Base-by-base conservation (phyloP, 1,139 yeast genomes). In the Yamadazyma diospyri region DNA sequence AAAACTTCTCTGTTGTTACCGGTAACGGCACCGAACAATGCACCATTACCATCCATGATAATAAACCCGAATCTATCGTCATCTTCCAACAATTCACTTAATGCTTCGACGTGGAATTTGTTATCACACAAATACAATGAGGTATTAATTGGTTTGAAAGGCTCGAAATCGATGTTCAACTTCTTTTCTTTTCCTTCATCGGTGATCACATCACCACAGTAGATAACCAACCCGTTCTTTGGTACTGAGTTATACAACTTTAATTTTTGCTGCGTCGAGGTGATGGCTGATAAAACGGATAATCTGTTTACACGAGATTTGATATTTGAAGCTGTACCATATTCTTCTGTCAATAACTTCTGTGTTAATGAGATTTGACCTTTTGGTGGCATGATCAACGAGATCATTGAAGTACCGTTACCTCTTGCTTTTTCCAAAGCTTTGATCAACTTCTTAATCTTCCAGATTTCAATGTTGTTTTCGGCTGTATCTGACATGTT, bases 41-140 rank as follows among this genome's bases (percentile, higher is more conserved):
- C 86, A 39, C 98, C 98, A 60, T 88, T 88, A 86, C 98, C 98
- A 64, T 92, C 98, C 98, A 92, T 92, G 51, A 92, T 82, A 51
- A 92, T 92, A 68, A 92, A 92, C 33, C 98, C 98, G 51, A 89
- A 92, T 63, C 87, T 78, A 58, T 94, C 96, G 61, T 92, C 98
- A 46, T 87, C 81, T 67, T 92, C 97, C 48, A 92, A 73, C 57
- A 92, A 75, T 64, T 92, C 98, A 33, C 95, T 78, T 41, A 92
- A 75, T 3, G 96, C 97, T 64, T 92, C 98, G 21, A 95, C 94
- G 62, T 92, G 98, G 73, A 92, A 92, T 61, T 89, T 92, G 69
- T 89, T 89, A 69, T 92, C 98, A 78, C 98, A 92, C 50, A 89
- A 65, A 60, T 92, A 92, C 53, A 92, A 72, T 10, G 97, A 85